A percentile compares a stretch with the other conserved stretches of the same genome.
Evolutionary conservation across 169 alveolate species (phyloP).

Genomic region (Theileria luwenshuni): DNA sequence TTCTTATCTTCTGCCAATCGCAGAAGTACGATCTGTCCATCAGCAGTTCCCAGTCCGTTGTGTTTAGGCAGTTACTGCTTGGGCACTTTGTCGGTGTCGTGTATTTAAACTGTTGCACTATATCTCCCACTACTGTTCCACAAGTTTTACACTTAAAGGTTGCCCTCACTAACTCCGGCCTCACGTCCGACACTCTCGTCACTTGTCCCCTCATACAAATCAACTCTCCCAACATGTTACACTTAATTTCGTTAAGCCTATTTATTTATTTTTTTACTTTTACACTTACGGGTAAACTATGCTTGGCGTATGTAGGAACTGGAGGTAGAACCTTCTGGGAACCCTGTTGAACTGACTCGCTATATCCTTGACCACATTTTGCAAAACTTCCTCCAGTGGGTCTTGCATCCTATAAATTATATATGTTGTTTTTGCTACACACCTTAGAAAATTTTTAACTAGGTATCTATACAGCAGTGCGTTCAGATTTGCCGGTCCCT

Average conservation of each 20-base stretch:
- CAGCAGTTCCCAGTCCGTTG: constrained; percentile 88
- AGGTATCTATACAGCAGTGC: constrained; percentile 74
- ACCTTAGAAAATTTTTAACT: constrained; percentile 70
- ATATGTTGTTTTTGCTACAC: not conserved
- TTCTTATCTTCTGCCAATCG: constrained; percentile 95
- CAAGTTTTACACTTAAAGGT: constrained; percentile 92
- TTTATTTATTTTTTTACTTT: constrained; percentile 8
- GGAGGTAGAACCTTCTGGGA: constrained; percentile 69
- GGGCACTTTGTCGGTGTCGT: constrained; percentile 85
- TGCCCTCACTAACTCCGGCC: constrained; percentile 94
- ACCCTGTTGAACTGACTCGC: constrained; percentile 62
- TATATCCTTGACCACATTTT: constrained; percentile 65
- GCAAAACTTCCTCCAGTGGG: constrained; percentile 74
- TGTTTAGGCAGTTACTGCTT: constrained; percentile 84
- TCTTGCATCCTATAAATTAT: constrained; percentile 65
- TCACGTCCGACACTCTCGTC: constrained; percentile 95
- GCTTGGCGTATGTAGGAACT: constrained; percentile 71
- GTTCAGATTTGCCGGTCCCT: constrained; percentile 65
- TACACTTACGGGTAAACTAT: constrained; percentile 66
- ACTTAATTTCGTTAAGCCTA: constrained; percentile 72
- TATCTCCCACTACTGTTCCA: constrained; percentile 84
- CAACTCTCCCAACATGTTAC: constrained; percentile 91
- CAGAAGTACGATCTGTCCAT: constrained; percentile 85
- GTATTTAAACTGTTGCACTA: constrained; percentile 92
- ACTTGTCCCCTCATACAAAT: constrained; percentile 92